These are phyloP conservation scores for Fonsecaea multimorphosa DNA, from an alignment of 2,329 filamentous ascomycete genomes.

Conservation along the genomic window DNA sequence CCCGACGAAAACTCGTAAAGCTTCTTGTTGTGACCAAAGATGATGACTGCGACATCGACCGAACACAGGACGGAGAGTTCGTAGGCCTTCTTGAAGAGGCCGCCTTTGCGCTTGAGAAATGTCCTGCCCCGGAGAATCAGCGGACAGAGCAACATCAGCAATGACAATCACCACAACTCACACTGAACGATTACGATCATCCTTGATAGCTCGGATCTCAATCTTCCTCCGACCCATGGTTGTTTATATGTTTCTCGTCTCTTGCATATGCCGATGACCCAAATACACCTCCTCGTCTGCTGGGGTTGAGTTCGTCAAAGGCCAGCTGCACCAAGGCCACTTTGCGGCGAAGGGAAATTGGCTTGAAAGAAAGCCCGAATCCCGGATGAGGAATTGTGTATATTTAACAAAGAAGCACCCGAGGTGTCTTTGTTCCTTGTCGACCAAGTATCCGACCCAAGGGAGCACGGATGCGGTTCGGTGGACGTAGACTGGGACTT, in stretches of 20 bases:
- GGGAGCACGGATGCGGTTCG: constrained; percentile 12
- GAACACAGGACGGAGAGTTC: constrained; percentile 97
- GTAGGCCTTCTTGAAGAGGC: constrained; percentile 98
- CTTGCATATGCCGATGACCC: constrained; percentile 20
- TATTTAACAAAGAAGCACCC: constrained; percentile 19
- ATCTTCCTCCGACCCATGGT: constrained; percentile 98
- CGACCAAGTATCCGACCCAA: not conserved
- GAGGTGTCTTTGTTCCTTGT: constrained; percentile 6
- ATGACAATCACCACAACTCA: constrained; percentile 59
- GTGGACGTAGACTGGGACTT: constrained; percentile 5
- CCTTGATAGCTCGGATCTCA: constrained; percentile 99
- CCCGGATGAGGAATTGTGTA: not conserved
- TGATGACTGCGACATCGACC: constrained; percentile 97
- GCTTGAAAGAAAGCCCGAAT: constrained; percentile 13
- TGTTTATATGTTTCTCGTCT: constrained; percentile 27
- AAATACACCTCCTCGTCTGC: constrained; percentile 1
- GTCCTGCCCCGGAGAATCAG: constrained; percentile 64
- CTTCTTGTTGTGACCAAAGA: constrained; percentile 99
- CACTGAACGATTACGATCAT: constrained; percentile 97
- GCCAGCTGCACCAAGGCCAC: constrained; percentile 7
- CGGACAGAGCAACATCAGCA: constrained; percentile 7
- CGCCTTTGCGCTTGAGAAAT: constrained; percentile 97
- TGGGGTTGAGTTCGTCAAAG: not conserved
- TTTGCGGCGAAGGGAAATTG: constrained; percentile 9
- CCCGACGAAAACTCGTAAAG: constrained; percentile 95